Conservation (phyloP, 352 stramenopile species). For the Pythium angustatum region DNA sequence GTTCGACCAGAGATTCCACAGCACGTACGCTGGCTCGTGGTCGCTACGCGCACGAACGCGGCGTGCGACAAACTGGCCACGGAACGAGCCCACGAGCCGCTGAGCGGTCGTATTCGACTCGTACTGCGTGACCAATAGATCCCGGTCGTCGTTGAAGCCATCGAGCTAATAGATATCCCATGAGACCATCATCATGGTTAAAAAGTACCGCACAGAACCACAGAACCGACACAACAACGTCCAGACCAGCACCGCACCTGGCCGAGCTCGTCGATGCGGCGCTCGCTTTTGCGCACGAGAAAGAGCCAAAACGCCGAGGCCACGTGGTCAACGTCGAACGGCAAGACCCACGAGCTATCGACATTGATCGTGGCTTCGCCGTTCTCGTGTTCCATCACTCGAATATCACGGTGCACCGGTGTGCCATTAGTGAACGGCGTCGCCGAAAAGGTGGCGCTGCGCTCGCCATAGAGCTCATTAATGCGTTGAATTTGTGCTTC, state of each 20-base stretch:
- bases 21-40: background rate
- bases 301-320: slow-evolving; percentile 12
- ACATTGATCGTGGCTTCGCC: slow-evolving; percentile 25
- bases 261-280: background rate
- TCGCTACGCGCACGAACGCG: background rate
- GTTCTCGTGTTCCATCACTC: slow-evolving; percentile 19
- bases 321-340: slow-evolving; percentile 10
- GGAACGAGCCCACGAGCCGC: slow-evolving; percentile 15
- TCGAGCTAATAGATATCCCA: too few species aligned
- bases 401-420: slow-evolving; percentile 16
- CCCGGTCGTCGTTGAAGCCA: background rate
- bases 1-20: slow-evolving; percentile 15
- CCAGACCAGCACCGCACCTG: background rate
- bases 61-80: slow-evolving; percentile 6
- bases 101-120: slow-evolving; percentile 9
- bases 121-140: slow-evolving; percentile 10
- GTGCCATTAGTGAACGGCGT: slow-evolving; percentile 1
- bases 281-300: slow-evolving; percentile 1
- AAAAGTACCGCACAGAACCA: too few species aligned
- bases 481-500: background rate
- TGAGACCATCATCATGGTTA: too few species aligned
- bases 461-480: slow-evolving; percentile 6
- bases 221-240: too few species aligned
- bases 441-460: background rate
- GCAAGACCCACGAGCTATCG: slow-evolving; percentile 24